These are phyloP conservation scores for Rutstroemia sp. DNA, from an alignment of 2,329 filamentous ascomycete genomes.

Conservation along the genomic window DNA sequence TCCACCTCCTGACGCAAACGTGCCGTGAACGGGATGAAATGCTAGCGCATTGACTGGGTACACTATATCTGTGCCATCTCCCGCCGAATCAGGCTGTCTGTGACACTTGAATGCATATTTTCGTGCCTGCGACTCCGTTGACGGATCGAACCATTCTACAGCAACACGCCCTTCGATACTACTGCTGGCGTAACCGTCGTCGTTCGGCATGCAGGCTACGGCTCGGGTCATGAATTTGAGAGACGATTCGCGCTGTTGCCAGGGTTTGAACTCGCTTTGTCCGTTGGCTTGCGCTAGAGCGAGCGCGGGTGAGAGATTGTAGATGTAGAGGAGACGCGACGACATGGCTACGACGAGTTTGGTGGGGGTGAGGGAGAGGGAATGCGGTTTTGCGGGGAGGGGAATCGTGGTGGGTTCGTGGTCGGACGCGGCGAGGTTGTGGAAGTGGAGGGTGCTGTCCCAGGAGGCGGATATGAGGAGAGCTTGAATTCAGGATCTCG, in stretches of 20 bases:
- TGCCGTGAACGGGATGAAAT: constrained; percentile 58
- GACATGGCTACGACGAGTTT: constrained; percentile 96
- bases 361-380: constrained; percentile 65
- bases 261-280: constrained; percentile 58
- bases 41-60: constrained; percentile 67
- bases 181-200: constrained; percentile 84
- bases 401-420: constrained; percentile 55
- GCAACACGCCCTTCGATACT: constrained; percentile 94
- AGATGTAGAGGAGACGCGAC: constrained; percentile 86
- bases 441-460: constrained; percentile 85
- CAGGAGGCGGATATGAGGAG: constrained; percentile 86
- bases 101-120: constrained; percentile 99
- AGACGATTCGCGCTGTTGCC: constrained; percentile 89
- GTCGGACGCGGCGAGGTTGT: constrained; percentile 51
- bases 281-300: constrained; percentile 44
- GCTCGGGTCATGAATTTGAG: constrained; percentile 94
- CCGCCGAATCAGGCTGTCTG: constrained; percentile 60
- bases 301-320: constrained; percentile 68
- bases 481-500: constrained; percentile 33
- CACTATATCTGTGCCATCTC: constrained; percentile 55
- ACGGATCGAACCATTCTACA: constrained; percentile 96
- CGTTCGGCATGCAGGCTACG: constrained; percentile 93
- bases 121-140: constrained; percentile 74
- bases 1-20: constrained; percentile 65
- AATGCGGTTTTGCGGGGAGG: constrained; percentile 83